Base-by-base conservation (phyloP, 257 asterid genomes). In the Solanum pennellii region DNA sequence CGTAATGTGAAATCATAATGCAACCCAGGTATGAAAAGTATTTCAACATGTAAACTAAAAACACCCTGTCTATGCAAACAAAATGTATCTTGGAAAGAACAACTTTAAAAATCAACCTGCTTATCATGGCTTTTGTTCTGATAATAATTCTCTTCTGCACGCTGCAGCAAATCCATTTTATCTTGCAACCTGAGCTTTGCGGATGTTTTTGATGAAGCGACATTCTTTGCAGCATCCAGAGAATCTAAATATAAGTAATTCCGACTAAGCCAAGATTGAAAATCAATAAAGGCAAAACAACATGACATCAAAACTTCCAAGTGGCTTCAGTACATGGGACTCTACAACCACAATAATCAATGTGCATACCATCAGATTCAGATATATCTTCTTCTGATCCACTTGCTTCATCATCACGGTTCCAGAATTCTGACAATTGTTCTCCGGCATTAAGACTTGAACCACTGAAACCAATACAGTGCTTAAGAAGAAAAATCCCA, bases 301-400 rank as follows among this genome's bases (percentile, higher is more conserved):
- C 71, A 35, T 6, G 29, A 47, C 44, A 80, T 2, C 27, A 68
- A 83, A 84, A 82, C 85, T 42, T 56, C 87, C 87, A 86, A 74
- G 80, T 60, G 86, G 68, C 12, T 27, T 77, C 35, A 87, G 87
- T 82, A 74, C 45, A 42, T 86, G 29, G 85, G 44, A 29, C 69
- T 29, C 69, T 21, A 62, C 23, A 87, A 56, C 84, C 25, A 27
- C 52, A 82, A 12, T 76, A 86, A 80, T 29, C 42, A 80, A 42
- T 45, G 42, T 49, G 31, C 69, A 44, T 95, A 97, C 99, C 99
- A 90, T 97, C 98, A 89, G 94, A 89, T 92, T 97, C 98, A 62
- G 99, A 95, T 89, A 97, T 94, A 89, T 95, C 98, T 90, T 96
- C 98, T 90, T 94, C 99, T 85, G 97, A 91, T 89, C 90, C 97